Evolutionary conservation across 352 stramenopile species (phyloP).

Genomic region (Globisporangium nagaii): DNA sequence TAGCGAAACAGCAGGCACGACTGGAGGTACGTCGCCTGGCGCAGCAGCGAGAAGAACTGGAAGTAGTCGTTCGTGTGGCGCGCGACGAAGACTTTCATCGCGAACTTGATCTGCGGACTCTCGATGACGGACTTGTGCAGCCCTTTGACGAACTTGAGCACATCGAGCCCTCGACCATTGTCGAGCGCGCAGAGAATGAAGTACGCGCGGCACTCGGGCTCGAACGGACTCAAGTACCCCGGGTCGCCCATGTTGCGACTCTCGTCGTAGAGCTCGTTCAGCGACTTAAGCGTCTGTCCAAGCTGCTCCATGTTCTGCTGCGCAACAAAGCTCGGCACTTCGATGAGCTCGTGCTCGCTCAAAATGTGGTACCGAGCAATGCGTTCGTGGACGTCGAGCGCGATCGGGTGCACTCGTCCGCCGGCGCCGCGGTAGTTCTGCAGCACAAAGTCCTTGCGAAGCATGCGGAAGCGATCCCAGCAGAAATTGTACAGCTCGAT

Average conservation of each 20-base stretch:
- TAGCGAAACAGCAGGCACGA: slow-evolving; percentile 81
- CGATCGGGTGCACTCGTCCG: slow-evolving; percentile 89
- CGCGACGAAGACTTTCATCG: slow-evolving; percentile 82
- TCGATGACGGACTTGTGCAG: slow-evolving; percentile 51
- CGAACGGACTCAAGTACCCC: slow-evolving; percentile 69
- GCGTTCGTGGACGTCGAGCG: slow-evolving; percentile 91
- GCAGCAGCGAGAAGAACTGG: slow-evolving; percentile 76
- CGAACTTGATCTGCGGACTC: slow-evolving; percentile 78
- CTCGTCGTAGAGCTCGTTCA: slow-evolving; percentile 87
- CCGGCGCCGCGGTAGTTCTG: slow-evolving; percentile 94
- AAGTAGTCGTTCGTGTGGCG: slow-evolving; percentile 83
- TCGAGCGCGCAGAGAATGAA: slow-evolving; percentile 85
- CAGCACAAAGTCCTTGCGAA: slow-evolving; percentile 95
- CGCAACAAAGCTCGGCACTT: slow-evolving; percentile 74
- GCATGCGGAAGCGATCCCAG: slow-evolving; percentile 95
- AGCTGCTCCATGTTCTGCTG: slow-evolving; percentile 90
- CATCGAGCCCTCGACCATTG: slow-evolving; percentile 75
- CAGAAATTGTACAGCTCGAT: slow-evolving; percentile 96
- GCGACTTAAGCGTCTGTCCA: slow-evolving; percentile 80
- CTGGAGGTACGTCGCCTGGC: slow-evolving; percentile 73
- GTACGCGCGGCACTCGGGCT: slow-evolving; percentile 79
- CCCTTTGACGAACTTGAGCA: slow-evolving; percentile 85
- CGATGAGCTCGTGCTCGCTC: slow-evolving; percentile 92
- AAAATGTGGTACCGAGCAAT: slow-evolving; percentile 94
- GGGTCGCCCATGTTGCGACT: slow-evolving; percentile 58